Percentiles rank a stretch among this genome's conserved stretches.
phyloP scores from a whole-genome alignment of 2,329 filamentous ascomycete genomes.

The Curvularia verruculosa region DNA sequence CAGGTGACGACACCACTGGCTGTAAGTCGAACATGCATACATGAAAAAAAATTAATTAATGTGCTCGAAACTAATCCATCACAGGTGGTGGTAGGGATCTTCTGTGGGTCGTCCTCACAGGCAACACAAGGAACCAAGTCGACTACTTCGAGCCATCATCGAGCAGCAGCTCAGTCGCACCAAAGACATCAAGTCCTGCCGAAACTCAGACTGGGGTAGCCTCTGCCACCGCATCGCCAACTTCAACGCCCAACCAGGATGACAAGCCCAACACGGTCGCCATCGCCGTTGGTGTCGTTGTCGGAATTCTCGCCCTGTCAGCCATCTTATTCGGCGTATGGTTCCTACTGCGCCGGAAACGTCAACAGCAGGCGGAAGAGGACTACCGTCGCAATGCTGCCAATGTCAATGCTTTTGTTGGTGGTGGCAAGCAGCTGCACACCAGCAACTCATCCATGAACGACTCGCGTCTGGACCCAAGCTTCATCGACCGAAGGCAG shows the following conservation, averaged over 20 bases:
- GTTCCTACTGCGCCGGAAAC: conserved; percentile 76
- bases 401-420: conserved; percentile 73
- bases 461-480: conserved; percentile 85
- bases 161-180: conserved; percentile 24
- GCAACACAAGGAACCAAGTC: conserved; percentile 50
- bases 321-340: conserved; percentile 71
- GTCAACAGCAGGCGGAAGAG: conserved; percentile 78
- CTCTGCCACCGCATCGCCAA: conserved; percentile 35
- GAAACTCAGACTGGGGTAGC: conserved; percentile 29
- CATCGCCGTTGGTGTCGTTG: conserved; percentile 86
- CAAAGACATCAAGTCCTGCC: conserved; percentile 20
- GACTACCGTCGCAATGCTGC: conserved; percentile 83
- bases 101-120: conserved; percentile 61
- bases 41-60: background rate
- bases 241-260: conserved; percentile 43
- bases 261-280: conserved; percentile 71
- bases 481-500: conserved; percentile 78
- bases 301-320: conserved; percentile 74
- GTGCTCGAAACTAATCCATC: conserved; percentile 26
- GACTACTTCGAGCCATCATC: conserved; percentile 38
- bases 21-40: conserved; percentile 61
- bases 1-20: conserved; percentile 60
- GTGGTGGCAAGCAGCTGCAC: conserved; percentile 65
- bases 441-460: conserved; percentile 72
- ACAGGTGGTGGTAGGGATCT: conserved; percentile 63